Evolutionary conservation across 2,329 filamentous ascomycete genomes (phyloP), one percentile per base, ranked within the genome.

Genomic region (Curvularia sp.): DNA sequence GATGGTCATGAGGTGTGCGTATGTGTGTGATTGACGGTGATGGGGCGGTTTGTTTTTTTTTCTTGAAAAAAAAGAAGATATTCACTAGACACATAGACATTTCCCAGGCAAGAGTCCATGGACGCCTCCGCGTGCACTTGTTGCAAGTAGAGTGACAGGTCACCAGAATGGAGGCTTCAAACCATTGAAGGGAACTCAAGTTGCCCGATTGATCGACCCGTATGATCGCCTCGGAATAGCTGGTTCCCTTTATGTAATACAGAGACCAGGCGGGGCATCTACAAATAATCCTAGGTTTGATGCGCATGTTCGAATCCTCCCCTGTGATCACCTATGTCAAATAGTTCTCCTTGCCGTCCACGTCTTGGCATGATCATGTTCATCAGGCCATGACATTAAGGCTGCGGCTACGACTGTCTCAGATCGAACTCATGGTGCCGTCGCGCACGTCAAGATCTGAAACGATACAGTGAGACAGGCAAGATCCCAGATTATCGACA

Each of bases 381-480:
- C 28, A 15, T 43, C 15, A 41, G 27, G 39, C 39, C 27, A 38
- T 21, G 32, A 49, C 3, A 28, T 8, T 18, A 23, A 15, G 23
- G 21, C 34, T 49, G 47, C 21, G 34, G 47, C 47, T 39, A 38
- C 13, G 15, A 15, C 47, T 34, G 47, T 49, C 47, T 49, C 47
- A 39, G 47, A 39, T 39, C 28, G 19, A 30, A 19, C 12, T 23
- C 34, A 43, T 54, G 49, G 52, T 45, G 46, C 27, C 45, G 28
- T 34, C 34, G 38, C 9, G 18, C 25, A 54, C 28, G 45, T 48
- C 49, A 42, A 45, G 36, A 57, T 54, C 50, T 54, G 55, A 57
- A 57, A 54, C 55, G 15, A 30, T 32, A 36, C 10, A 12, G 38
- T 57, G 55, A 57, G 49, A 57, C 55, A 57, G 27, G 38, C 47